phyloP scores from a whole-genome alignment of 768 basidiomycete genomes.

The Russula emetica region DNA sequence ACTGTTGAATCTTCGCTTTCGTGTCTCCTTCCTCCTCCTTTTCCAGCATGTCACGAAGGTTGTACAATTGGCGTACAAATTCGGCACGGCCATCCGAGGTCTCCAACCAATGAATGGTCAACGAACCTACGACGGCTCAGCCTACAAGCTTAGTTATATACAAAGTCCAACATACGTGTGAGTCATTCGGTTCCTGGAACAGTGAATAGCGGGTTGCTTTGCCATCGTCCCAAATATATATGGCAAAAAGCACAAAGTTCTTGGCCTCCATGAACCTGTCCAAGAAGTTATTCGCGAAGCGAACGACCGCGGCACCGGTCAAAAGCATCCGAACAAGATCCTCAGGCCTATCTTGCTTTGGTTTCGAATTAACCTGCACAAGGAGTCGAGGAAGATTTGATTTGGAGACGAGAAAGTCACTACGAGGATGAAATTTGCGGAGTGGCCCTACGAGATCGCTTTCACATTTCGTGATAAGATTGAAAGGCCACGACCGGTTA shows the following conservation, averaged over 20 bases:
- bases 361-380: background rate
- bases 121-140: background rate
- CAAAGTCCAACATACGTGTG: background rate
- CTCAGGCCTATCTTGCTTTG: background rate
- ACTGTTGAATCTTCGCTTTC: background rate
- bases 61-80: background rate
- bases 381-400: background rate
- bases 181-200: background rate
- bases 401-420: background rate
- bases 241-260: background rate
- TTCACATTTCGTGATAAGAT: background rate
- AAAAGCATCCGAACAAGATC: background rate
- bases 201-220: background rate
- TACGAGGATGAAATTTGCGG: background rate
- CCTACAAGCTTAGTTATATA: background rate
- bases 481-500: background rate
- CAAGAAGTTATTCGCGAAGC: background rate
- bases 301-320: background rate
- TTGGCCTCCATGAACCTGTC: background rate
- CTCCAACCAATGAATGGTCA: background rate
- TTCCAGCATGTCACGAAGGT: background rate
- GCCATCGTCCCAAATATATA: background rate
- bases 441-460: too few species aligned
- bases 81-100: background rate
- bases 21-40: background rate